Percentiles rank a stretch among this genome's conserved stretches.
These are phyloP conservation scores for Cladosporium sp. DNA, from an alignment of 2,329 filamentous ascomycete species.

Conservation along the genomic window DNA sequence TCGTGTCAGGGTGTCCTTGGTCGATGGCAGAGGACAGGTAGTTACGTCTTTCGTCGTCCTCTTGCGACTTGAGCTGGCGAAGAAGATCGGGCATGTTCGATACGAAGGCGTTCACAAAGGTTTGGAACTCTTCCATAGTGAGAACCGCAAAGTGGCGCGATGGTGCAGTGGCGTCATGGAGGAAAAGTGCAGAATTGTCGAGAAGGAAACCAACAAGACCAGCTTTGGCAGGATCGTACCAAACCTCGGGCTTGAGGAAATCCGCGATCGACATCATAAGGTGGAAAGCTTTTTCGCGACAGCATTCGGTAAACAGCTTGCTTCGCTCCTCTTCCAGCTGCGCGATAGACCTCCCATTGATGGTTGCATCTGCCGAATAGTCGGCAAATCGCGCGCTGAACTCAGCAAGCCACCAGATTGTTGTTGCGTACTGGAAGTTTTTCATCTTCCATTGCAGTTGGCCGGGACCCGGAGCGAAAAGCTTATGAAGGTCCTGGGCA, in stretches of 20 bases:
- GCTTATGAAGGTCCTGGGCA: constrained; percentile 65
- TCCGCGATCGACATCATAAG: constrained; percentile 83
- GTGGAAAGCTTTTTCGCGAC: constrained; percentile 89
- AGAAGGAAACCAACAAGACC: constrained; percentile 80
- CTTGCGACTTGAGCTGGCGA: constrained; percentile 77
- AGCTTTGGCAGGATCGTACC: constrained; percentile 81
- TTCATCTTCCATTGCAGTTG: constrained; percentile 67
- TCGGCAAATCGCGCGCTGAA: constrained; percentile 72
- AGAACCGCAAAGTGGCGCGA: constrained; percentile 67
- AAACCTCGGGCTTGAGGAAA: constrained; percentile 74
- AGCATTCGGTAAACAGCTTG: constrained; percentile 62
- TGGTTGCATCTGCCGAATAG: constrained; percentile 3
- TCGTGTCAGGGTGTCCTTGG: constrained; percentile 34
- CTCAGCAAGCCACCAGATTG: constrained; percentile 85
- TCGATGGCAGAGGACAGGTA: constrained; percentile 35
- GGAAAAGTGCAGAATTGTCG: constrained; percentile 68
- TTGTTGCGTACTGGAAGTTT: constrained; percentile 73
- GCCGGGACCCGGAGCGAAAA: constrained; percentile 63
- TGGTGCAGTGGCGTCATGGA: constrained; percentile 62
- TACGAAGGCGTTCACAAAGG: constrained; percentile 88
- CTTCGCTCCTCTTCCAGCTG: constrained; percentile 60
- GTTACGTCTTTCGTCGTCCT: constrained; percentile 73
- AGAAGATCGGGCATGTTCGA: constrained; percentile 92
- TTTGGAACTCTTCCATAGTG: constrained; percentile 77
- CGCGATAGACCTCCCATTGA: constrained; percentile 7